Conservation (phyloP, 2,329 filamentous ascomycete species). For the Biscogniauxia sp. region DNA sequence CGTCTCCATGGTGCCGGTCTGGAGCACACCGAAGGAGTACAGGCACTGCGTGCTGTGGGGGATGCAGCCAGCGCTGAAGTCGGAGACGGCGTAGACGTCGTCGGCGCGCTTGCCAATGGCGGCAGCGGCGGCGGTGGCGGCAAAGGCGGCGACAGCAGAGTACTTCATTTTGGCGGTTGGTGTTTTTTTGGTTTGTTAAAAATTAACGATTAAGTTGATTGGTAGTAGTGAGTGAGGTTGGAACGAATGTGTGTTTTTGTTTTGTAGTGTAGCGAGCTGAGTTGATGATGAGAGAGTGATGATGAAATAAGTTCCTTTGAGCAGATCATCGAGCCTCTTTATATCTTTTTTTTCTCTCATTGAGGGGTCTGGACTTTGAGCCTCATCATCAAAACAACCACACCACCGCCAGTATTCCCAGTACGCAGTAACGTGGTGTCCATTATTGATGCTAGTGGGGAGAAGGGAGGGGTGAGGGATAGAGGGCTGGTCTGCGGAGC, state of each 20-base stretch:
- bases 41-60: conserved; percentile 29
- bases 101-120: conserved; percentile 17
- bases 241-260: not conserved
- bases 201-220: not conserved
- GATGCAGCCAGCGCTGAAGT: conserved; percentile 30
- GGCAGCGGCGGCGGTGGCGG: conserved; percentile 21
- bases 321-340: not conserved
- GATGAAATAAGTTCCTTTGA: not conserved
- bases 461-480: not conserved
- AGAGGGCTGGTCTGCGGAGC: not conserved
- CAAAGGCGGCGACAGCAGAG: conserved; percentile 21
- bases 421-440: not conserved
- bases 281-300: not conserved
- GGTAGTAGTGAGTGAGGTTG: not conserved
- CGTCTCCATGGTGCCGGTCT: conserved; percentile 28
- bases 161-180: conserved; percentile 27
- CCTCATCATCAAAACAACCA: not conserved
- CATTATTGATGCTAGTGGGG: not conserved
- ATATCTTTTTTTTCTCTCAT: not conserved
- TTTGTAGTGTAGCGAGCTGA: not conserved
- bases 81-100: conserved; percentile 26
- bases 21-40: conserved; percentile 20
- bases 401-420: not conserved
- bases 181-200: not conserved
- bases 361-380: not conserved